Evolutionary conservation across 495 filamentous ascomycete genomes (phyloP), one percentile per base, ranked within the genome.

Genomic region (Aspergillus carlsbadensis): DNA sequence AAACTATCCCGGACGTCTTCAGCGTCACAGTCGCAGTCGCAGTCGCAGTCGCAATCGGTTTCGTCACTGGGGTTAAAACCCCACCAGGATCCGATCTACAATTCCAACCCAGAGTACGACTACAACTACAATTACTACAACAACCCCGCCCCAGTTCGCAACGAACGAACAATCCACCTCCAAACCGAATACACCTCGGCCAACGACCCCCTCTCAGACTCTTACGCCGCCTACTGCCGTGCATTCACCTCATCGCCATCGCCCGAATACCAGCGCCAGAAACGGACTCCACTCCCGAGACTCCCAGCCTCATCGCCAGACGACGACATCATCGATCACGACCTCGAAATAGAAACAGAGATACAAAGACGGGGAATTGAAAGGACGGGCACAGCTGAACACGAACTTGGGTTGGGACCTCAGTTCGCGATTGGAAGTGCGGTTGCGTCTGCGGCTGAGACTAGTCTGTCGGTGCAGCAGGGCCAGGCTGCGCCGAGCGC

Each of bases 211-310:
- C 48, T 69, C 8, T 50, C 50, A 1, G 55, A 58, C 10, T 60
- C 55, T 15, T 70, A 70, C 42, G 57, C 63, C 6, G 59, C 57
- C 6, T 70, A 62, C 29, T 70, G 67, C 36, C 58, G 65, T 5
- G 53, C 36, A 14, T 56, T 56, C 20, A 40, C 53, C n/a, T 52
- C 15, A 56, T 65, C 24, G 59, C 54, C 8, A 13, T 21, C 29
- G 0, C 50, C 50, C 0, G 24, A 15, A 7, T 20, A 21, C 20
- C 8, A 21, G n/a, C 24, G 43, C 14, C n/a, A n/a, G 5, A 10
- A 17, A 33, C 26, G 24, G 13, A 41, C 11, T 1, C 47, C 47
- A 2, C 47, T 50, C 20, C 47, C 47, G 11, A 18, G 47, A 14
- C 33, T 50, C 15, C 47, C 47, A 11, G 10, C 29, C 4, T 49